These are phyloP conservation scores for Hypsizygus marmoreus DNA, from an alignment of 768 basidiomycete genomes.

Conservation along the genomic window DNA sequence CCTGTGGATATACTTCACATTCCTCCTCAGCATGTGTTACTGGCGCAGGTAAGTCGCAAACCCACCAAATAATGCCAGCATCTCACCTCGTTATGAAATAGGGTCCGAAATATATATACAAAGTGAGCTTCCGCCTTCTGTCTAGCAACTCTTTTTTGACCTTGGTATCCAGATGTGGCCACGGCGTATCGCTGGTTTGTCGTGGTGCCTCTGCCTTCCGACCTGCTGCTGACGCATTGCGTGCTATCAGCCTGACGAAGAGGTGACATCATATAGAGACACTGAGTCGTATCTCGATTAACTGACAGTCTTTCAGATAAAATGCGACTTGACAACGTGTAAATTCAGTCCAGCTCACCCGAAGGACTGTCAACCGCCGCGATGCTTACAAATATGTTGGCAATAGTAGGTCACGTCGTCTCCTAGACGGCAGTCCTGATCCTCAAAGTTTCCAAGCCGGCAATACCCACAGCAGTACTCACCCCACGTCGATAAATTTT, in stretches of 20 bases:
- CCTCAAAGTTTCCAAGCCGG: constrained; percentile 37
- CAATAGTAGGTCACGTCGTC: constrained; percentile 61
- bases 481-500: constrained; percentile 61
- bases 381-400: constrained; percentile 62
- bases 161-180: constrained; percentile 48
- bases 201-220: background rate
- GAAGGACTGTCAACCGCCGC: constrained; percentile 46
- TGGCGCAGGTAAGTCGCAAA: constrained; percentile 52
- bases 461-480: constrained; percentile 71
- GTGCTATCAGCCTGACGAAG: constrained; percentile 54
- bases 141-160: constrained; percentile 10
- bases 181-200: constrained; percentile 51
- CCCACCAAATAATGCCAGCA: constrained; percentile 1
- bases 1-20: constrained; percentile 14
- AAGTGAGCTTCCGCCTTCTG: constrained; percentile 35
- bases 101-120: constrained; percentile 59
- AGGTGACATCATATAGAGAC: constrained; percentile 33
- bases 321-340: constrained; percentile 59
- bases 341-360: constrained; percentile 66
- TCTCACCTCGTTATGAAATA: constrained; percentile 34
- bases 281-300: background rate
- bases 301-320: constrained; percentile 45
- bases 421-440: background rate
- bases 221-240: constrained; percentile 5
- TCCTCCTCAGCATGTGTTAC: constrained; percentile 50